Conservation (phyloP, 495 filamentous ascomycete species). For the Hyphodiscus hymeniophilus region DNA sequence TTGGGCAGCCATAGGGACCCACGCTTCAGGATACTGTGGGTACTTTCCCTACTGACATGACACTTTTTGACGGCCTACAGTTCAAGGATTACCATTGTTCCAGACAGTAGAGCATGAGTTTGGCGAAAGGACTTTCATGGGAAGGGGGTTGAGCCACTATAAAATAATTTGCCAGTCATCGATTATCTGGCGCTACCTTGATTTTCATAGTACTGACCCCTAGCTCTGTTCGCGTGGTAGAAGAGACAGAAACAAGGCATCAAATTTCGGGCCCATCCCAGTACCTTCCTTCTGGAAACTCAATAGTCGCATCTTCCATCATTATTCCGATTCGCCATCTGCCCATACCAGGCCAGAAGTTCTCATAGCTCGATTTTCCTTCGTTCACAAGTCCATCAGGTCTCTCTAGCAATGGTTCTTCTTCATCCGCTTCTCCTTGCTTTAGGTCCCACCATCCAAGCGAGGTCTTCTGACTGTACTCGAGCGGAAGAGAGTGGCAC, state of each 20-base stretch:
- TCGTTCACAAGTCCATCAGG: constrained; percentile 13
- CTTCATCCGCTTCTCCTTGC: constrained; percentile 21
- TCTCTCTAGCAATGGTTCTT: constrained; percentile 6
- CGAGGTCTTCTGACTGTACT: constrained; percentile 19
- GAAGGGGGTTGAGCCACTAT: constrained; percentile 26
- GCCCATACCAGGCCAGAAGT: constrained; percentile 38
- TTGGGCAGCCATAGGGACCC: constrained; percentile 18
- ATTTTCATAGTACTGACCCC: no score
- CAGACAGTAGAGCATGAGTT: constrained; percentile 22
- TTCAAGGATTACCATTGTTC: constrained; percentile 17
- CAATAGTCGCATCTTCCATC: constrained; percentile 32
- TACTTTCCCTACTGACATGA: not conserved
- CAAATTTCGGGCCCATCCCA: constrained; percentile 16
- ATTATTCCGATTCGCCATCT: constrained; percentile 36
- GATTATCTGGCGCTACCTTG: no score
- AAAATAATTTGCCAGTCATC: no score
- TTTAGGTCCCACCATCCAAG: constrained; percentile 34
- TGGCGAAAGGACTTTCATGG: constrained; percentile 23
- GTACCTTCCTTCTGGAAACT: constrained; percentile 25
- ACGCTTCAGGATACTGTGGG: constrained; percentile 10
- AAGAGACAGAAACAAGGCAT: no score
- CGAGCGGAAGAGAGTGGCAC: constrained; percentile 21
- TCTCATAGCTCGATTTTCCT: constrained; percentile 21
- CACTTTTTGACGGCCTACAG: not conserved
- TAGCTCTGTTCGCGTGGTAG: no score